Evolutionary conservation across 2,329 filamentous ascomycete genomes (phyloP), one percentile per base, ranked within the genome.

Genomic region (Curvularia lunata): DNA sequence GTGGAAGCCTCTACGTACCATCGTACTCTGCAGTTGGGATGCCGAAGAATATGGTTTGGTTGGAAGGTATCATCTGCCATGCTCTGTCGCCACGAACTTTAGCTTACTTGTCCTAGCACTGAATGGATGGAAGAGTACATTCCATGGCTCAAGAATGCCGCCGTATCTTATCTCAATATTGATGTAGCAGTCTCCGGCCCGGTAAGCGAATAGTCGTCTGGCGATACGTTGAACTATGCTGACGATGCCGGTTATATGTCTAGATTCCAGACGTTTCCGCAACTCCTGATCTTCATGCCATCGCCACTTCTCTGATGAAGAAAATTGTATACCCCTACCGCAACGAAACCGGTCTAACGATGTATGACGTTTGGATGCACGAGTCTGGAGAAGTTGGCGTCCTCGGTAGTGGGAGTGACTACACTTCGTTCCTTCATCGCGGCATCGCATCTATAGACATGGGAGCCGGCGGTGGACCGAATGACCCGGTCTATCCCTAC

Each of bases 1-100:
- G 1, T 84, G 83, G 82, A 81, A 82, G 62, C 83, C 83, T 1
- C 75, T 76, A 28, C 76, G 83, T 4, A 85, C 80, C 0, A 83
- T 84, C 32, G 76, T 80, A 1, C 72, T 81, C 37, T 73, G 68
- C 48, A 75, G 71, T 21, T 81, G 79, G 79, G 79, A 81, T 58
- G 78, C 73, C 5, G 79, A 81, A 58, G 75, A 78, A 52, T 77
- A 77, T 38, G 75, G 74, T 5, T 57, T 74, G 4, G 70, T 77
- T 40, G 75, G 75, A 58, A 74, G 70, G 69, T 72, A 59, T 51
- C 52, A 13, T 43, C 10, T 10, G 0, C 23, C 30, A 16, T 8
- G 5, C 30, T 32, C 27, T 30, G 9, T 30, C 27, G 30, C 10
- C 13, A 32, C 30, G 16, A 13, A 32, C 18, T 30, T 21, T 32